Base-by-base conservation (phyloP, 176 grass and related monocot species). In the Dactylis glomerata region DNA sequence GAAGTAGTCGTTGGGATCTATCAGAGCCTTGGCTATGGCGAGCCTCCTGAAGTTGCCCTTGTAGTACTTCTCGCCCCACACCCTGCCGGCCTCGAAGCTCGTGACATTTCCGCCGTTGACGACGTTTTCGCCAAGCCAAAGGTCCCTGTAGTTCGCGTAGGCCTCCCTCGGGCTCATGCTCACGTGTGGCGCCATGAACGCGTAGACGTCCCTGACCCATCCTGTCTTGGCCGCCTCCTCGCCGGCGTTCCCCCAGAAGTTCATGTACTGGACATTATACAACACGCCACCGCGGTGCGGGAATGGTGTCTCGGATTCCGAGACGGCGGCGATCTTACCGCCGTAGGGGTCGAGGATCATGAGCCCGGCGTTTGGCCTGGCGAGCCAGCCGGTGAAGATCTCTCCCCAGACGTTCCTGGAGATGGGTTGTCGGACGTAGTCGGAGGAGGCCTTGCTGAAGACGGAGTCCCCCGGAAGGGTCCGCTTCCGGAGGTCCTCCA, bases 21-120 rank as follows among this genome's bases (percentile, higher is more conserved):
- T 73, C 69, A 17, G 1, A 2, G 12, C 24, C 69, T 73, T 73
- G 13, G 69, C 69, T 41, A 47, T 73, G 24, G 69, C 69, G 6
- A 73, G 69, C 69, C 69, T 73, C 26, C 41, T 7, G 41, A 73
- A 73, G 70, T 73, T 73, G 4, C 14, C 70, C 70, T 30, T 73
- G 24, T 24, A 73, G 24, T 73, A 73, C 15, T 73, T 74, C 71
- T 74, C 71, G 3, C 44, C 42, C 71, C 71, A 74, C 0, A 74
- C 71, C 27, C 44, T 50, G 16, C 71, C 71, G 8, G 71, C 71
- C 71, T 74, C 44, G 26, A 49, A 74, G 71, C 44, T 74, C 1
- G 71, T 6, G 1, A 74, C 44, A 27, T 32, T 30, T 15, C 71
- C 65, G 4, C 32, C 26, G 14, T 0, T 3, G 27, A 49, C 8